These are phyloP conservation scores for Ilyonectria mors-panacis DNA, from an alignment of 2,329 filamentous ascomycete species.

Conservation along the genomic window DNA sequence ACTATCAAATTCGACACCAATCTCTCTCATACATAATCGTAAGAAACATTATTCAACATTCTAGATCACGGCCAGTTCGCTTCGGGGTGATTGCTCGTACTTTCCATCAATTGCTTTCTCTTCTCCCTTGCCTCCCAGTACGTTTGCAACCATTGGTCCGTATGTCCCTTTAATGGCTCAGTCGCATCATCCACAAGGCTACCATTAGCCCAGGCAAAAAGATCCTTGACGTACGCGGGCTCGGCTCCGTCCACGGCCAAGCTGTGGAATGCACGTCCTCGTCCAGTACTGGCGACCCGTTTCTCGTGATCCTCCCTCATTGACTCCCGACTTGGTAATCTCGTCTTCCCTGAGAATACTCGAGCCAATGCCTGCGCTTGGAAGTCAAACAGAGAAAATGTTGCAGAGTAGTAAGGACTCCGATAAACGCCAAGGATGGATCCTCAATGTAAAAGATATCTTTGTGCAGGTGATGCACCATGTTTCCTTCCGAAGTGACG, in stretches of 20 bases:
- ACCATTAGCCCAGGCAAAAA: conserved; percentile 42
- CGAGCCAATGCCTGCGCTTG: conserved; percentile 75
- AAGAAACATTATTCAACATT: background rate
- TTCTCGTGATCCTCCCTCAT: conserved; percentile 44
- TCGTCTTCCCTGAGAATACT: conserved; percentile 66
- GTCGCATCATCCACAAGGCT: conserved; percentile 15
- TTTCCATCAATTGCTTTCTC: conserved; percentile 28
- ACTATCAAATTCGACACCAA: background rate
- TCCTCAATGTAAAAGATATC: conserved; percentile 82
- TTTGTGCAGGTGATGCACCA: conserved; percentile 77
- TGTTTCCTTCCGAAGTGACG: conserved; percentile 73
- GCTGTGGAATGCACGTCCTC: conserved; percentile 47
- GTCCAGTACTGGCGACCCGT: conserved; percentile 34
- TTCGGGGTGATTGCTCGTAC: conserved; percentile 29
- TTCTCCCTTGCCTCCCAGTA: conserved; percentile 34
- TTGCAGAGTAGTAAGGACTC: conserved; percentile 76
- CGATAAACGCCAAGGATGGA: conserved; percentile 74
- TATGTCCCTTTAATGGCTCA: conserved; percentile 32
- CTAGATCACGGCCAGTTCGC: conserved; percentile 29
- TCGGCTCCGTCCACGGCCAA: conserved; percentile 41
- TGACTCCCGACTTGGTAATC: conserved; percentile 3
- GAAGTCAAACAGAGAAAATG: conserved; percentile 79
- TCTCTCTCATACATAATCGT: background rate
- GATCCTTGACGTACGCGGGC: conserved; percentile 41
- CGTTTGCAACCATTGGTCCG: conserved; percentile 35